phyloP scores from a whole-genome alignment of 805 yeast species.

The Hanseniaspora lachancei region DNA sequence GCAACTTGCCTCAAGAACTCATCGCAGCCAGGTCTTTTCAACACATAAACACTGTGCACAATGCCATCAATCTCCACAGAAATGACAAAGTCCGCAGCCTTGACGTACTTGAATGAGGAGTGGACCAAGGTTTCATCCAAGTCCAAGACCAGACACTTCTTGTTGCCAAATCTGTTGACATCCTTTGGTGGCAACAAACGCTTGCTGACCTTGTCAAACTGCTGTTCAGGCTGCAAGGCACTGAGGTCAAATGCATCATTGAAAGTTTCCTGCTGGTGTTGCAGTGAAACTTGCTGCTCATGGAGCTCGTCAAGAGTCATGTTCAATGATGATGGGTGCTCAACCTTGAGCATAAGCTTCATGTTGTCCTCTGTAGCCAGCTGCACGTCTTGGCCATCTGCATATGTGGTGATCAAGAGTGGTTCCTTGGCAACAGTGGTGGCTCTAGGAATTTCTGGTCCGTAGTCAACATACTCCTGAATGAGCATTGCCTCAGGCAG shows the following conservation, averaged over 20 bases:
- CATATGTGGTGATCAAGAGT: background rate
- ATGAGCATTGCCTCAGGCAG: constrained; percentile 8
- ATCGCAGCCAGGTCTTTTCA: constrained; percentile 96
- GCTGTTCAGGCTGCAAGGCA: constrained; percentile 59
- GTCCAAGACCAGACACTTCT: constrained; percentile 82
- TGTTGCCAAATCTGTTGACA: constrained; percentile 34
- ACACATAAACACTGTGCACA: constrained; percentile 86
- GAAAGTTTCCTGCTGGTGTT: constrained; percentile 20
- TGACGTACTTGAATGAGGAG: constrained; percentile 79
- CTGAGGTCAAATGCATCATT: constrained; percentile 42
- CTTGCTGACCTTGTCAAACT: constrained; percentile 50
- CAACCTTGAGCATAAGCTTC: constrained; percentile 17
- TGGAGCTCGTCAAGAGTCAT: constrained; percentile 14
- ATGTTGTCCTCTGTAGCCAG: constrained; percentile 15
- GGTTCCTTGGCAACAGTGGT: background rate
- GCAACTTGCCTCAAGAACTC: constrained; percentile 78
- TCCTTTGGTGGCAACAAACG: constrained; percentile 45
- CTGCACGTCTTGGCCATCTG: constrained; percentile 4
- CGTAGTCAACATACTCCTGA: constrained; percentile 11
- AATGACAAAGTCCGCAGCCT: constrained; percentile 89
- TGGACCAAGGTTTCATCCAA: constrained; percentile 94
- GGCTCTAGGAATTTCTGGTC: constrained; percentile 3
- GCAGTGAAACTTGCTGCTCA: constrained; percentile 15
- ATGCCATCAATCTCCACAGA: constrained; percentile 94
- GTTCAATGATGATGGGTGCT: constrained; percentile 17